Conservation (phyloP, 176 grass and related monocot genomes). For the Oryza glaberrima region DNA sequence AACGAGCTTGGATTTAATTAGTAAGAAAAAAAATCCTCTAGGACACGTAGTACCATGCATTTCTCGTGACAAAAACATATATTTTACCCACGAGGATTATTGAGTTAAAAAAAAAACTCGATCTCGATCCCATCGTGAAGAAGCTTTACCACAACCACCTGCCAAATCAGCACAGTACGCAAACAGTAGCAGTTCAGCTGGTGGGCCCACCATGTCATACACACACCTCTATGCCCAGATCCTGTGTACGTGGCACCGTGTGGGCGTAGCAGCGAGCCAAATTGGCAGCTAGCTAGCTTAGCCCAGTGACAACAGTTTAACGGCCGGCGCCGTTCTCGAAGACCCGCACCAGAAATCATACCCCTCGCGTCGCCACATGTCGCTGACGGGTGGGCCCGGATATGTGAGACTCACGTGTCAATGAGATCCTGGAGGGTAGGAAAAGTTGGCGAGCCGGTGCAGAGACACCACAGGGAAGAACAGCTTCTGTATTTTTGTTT, state of each 20-base stretch:
- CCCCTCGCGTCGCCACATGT: rapidly evolving
- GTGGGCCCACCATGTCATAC: slow-evolving; percentile 33
- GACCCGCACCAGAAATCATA: background rate
- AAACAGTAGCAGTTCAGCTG: background rate
- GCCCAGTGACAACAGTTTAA: slow-evolving; percentile 38
- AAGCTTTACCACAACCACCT: background rate
- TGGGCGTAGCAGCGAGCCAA: background rate
- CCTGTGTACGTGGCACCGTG: slow-evolving; percentile 3
- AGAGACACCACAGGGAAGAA: slow-evolving; percentile 40
- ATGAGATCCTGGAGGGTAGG: rapidly evolving
- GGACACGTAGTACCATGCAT: background rate
- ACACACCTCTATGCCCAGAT: background rate
- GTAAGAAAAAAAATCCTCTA: too few relatives aligned
- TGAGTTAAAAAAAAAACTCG: background rate
- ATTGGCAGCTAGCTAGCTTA: slow-evolving; percentile 1
- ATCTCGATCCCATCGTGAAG: background rate
- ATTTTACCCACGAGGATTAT: background rate
- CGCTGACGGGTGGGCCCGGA: background rate
- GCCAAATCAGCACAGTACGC: slow-evolving; percentile 14
- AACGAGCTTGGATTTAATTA: too few relatives aligned
- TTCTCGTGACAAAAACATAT: background rate
- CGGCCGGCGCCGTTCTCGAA: slow-evolving; percentile 26
- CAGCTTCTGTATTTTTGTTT: slow-evolving; percentile 9
- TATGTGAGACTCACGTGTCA: rapidly evolving
- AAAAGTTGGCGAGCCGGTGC: background rate